Evolutionary conservation across 495 filamentous ascomycete species (phyloP), one percentile per base, ranked within the genome.

Genomic region (Mytilinidion resinicola): DNA sequence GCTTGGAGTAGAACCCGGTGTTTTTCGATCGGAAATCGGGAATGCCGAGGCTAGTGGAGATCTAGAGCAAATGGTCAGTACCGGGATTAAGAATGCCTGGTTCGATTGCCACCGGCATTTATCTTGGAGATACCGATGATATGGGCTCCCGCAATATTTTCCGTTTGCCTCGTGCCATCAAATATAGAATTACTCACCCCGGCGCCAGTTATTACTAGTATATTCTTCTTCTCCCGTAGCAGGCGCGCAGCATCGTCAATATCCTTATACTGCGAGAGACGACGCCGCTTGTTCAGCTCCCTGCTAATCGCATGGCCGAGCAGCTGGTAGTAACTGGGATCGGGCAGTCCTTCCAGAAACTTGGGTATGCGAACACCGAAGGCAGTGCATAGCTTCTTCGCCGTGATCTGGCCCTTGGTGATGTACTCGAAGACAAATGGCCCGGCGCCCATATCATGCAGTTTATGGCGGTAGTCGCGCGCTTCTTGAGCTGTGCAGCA

Each of bases 201-300:
- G 20, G 93, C 93, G 59, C 93, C 93, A 7, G 93, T 97, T 44
- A 98, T 78, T 38, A 98, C 89, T 58, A 98, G 84, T 67, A 97
- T 90, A 67, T 95, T 96, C 59, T 82, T 78, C 9, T 85, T 80
- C 64, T 81, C 78, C 60, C 84, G 78, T 8, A 98, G 77, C 14
- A 98, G 75, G 9, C 77, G 69, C 8, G 92, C 90, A 4, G 89
- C 95, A 72, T 97, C 91, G 53, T 96, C 87, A 44, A 97, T 74
- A 6, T 85, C 84, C 72, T 96, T 97, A 73, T 89, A 91, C 63
- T 88, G 77, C 12, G 78, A 72, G 15, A 97, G 78, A 73, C 95
- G 96, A 41, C 79, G 82, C 34, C 93, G 81, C 69, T 89, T 90
- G 20, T 81, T 81, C 59, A 96, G 79, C 69, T 96, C 91, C n/a